Evolutionary conservation across 306 rosid species (phyloP), one percentile per base, ranked within the genome.

Genomic region (Pterocarpus santalinus): DNA sequence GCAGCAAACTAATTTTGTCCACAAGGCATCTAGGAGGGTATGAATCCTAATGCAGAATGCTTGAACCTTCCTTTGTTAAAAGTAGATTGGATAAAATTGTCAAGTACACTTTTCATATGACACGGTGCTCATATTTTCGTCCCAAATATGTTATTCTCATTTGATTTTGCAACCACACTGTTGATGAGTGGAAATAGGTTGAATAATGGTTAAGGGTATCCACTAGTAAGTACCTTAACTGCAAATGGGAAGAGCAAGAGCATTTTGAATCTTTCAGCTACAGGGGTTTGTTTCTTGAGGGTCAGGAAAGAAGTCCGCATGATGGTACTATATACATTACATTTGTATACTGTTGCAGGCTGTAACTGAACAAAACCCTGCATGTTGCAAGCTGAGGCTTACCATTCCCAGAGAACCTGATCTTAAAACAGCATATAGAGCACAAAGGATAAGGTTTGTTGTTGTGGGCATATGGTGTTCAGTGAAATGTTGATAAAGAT

Each of bases 331-430:
- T 67, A 43, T 41, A 33, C 77, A 69, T 64, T 64, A 41, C 73
- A 69, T 57, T 64, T 75, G 32, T 80, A 51, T 81, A 32, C 64
- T 79, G 36, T 80, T 87, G 87, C 88, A 95, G 99, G 90, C 76
- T 72, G 92, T 83, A 81, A 71, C 78, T 82, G 96, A 89, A 53
- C 88, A 86, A 79, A 78, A 46, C 62, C 52, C 87, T 81, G 72
- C 43, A 3, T 85, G 81, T 83, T 72, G 89, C 78, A 91, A 76
- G 89, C 86, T 90, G 86, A 93, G 68, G 88, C 85, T 96, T 79
- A 96, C 98, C 57, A 87, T 93, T 87, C 98, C 99, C 10, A 85
- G 92, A 84, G 97, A 93, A 86, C 99, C 98, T 30, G 94, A 90
- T 77, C 92, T 96, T 83, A 94, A 86, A 89, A 96, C 99, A 69